Conservation (phyloP, 805 yeast species). For the Pichia manshurica region DNA sequence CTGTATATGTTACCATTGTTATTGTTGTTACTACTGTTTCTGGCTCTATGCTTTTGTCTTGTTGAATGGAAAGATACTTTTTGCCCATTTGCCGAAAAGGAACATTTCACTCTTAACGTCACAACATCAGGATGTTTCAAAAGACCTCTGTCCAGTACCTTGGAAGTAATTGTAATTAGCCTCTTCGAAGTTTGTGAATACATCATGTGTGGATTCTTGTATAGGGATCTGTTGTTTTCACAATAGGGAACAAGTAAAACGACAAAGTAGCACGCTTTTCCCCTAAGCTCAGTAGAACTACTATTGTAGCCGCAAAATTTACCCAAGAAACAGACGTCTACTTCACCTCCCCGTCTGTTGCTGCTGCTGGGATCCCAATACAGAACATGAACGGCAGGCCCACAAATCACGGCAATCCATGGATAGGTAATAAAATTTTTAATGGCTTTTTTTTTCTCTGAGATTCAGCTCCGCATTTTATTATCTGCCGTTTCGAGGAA, state of each 20-base stretch:
- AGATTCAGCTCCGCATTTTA: no score
- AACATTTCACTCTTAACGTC: slow-evolving; percentile 3
- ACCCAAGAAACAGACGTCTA: not conserved
- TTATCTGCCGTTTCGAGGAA: no score
- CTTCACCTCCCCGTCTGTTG: no score
- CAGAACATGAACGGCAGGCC: no score
- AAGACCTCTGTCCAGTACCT: not conserved
- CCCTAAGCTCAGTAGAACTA: no score
- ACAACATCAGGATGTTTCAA: not conserved
- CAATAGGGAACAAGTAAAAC: no score
- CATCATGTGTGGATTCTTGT: not conserved
- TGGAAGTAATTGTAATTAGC: slow-evolving; percentile 5
- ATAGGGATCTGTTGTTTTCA: not conserved
- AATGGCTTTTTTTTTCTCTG: not conserved
- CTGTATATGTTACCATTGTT: not conserved
- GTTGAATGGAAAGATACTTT: slow-evolving; percentile 7
- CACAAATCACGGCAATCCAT: no score
- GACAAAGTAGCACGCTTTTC: no score
- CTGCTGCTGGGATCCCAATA: no score
- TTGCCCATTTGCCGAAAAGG: slow-evolving; percentile 2
- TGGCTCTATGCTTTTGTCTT: slow-evolving; percentile 10
- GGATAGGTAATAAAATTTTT: no score
- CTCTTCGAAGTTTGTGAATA: slow-evolving; percentile 7
- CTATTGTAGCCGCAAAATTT: no score
- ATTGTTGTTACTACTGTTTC: not conserved